These are phyloP conservation scores for Byssochlamys sp. DNA, from an alignment of 2,329 filamentous ascomycete species.

Conservation along the genomic window DNA sequence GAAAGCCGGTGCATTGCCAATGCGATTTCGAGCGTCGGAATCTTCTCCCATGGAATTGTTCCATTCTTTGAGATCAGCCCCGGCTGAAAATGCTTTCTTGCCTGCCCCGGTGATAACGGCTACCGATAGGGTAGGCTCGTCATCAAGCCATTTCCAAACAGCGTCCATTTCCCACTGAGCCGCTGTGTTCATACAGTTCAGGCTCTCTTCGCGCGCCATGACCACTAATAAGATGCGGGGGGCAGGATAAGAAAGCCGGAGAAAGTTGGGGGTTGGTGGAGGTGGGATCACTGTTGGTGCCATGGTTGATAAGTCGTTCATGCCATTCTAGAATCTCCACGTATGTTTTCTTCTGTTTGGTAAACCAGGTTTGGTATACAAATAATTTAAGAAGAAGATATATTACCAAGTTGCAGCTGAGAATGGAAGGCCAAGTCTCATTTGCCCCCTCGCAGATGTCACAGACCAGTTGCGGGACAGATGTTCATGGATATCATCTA, in stretches of 20 bases:
- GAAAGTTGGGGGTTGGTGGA: neutral
- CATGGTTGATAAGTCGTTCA: neutral
- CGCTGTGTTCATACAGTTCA: slow-evolving; percentile 35
- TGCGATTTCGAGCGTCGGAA: slow-evolving; percentile 49
- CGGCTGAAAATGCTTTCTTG: slow-evolving; percentile 55
- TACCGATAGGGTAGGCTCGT: slow-evolving; percentile 51
- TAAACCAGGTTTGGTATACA: neutral
- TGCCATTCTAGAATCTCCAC: neutral
- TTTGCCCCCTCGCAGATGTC: neutral
- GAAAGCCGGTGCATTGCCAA: slow-evolving; percentile 23
- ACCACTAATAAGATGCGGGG: slow-evolving; percentile 29
- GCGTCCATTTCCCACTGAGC: slow-evolving; percentile 35
- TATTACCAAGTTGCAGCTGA: neutral
- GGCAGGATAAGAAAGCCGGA: slow-evolving; percentile 1
- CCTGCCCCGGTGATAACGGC: slow-evolving; percentile 56
- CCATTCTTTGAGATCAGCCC: slow-evolving; percentile 61
- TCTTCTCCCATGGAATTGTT: slow-evolving; percentile 34
- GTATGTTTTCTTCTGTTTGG: neutral
- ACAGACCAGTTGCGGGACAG: neutral
- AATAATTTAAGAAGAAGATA: neutral
- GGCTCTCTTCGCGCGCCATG: slow-evolving; percentile 30
- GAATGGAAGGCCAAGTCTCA: neutral
- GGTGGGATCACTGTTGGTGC: neutral
- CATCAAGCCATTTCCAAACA: slow-evolving; percentile 53
- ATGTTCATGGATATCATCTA: neutral